Conservation (phyloP, 495 filamentous ascomycete genomes). For the Xylaria acuta region DNA sequence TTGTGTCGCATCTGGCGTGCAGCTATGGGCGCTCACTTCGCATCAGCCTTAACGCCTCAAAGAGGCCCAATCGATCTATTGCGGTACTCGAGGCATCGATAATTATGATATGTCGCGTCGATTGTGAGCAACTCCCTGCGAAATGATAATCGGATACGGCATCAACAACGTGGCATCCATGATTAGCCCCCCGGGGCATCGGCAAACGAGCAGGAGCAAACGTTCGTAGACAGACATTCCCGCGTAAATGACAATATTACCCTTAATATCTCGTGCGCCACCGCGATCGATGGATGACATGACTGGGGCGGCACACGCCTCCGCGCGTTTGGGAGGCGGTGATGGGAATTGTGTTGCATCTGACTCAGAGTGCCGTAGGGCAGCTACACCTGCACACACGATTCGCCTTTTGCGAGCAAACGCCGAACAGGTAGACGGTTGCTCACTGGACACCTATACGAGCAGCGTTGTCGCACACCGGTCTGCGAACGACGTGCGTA, state of each 20-base stretch:
- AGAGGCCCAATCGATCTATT: constrained; percentile 11
- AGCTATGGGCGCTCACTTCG: constrained; percentile 8
- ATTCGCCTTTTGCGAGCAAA: constrained; percentile 30
- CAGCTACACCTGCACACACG: constrained; percentile 15
- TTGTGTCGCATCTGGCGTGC: constrained; percentile 8
- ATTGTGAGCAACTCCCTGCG: constrained; percentile 17
- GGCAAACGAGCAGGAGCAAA: constrained; percentile 4
- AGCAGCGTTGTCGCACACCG: constrained; percentile 33
- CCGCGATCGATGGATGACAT: constrained; percentile 15
- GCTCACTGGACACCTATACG: constrained; percentile 34
- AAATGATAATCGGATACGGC: constrained; percentile 20
- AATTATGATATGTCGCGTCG: background rate
- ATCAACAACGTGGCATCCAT: constrained; percentile 26
- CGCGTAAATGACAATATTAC: constrained; percentile 10
- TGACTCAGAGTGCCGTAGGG: constrained; percentile 40
- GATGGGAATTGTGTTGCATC: constrained; percentile 39
- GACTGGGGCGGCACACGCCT: constrained; percentile 16
- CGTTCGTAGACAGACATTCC: constrained; percentile 2
- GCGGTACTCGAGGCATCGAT: constrained; percentile 3
- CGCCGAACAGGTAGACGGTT: constrained; percentile 30
- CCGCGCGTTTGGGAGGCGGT: constrained; percentile 28
- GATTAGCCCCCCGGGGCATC: constrained; percentile 20
- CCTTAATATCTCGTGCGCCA: constrained; percentile 18
- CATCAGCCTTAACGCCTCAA: constrained; percentile 19
- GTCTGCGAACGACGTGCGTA: constrained; percentile 38